phyloP scores from a whole-genome alignment of 1,284 basidiomycete species.

The Marasmius fiardii region DNA sequence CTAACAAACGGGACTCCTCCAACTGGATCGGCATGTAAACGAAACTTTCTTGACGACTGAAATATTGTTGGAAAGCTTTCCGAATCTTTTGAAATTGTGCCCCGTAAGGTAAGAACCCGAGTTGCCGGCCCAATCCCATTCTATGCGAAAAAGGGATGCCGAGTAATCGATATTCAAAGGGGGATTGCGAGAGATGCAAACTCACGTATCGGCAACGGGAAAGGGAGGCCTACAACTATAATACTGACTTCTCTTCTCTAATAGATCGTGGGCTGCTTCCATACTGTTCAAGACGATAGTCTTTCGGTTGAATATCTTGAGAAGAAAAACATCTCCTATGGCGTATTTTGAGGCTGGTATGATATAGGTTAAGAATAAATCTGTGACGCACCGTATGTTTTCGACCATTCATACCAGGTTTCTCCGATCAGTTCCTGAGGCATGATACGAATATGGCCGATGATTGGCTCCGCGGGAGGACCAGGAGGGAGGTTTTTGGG shows the following conservation, averaged over 20 bases:
- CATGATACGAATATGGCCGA: conserved; percentile 15
- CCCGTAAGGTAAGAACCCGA: conserved; percentile 19
- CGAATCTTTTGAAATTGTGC: conserved; percentile 18
- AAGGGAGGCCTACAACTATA: conserved; percentile 14
- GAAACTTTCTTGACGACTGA: conserved; percentile 14
- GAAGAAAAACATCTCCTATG: conserved; percentile 15
- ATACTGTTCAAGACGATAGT: conserved; percentile 13
- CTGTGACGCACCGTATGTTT: conserved; percentile 15
- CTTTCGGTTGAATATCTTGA: conserved; percentile 6
- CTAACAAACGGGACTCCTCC: conserved; percentile 14
- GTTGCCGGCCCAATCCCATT: conserved; percentile 18
- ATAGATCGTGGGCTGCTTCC: conserved; percentile 12
- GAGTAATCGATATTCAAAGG: background rate
- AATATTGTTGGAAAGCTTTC: conserved; percentile 17
- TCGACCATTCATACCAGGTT: conserved; percentile 16
- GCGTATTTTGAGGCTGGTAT: background rate
- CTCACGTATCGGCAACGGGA: conserved; percentile 11
- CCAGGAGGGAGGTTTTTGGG: conserved; percentile 13
- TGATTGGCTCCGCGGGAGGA: conserved; percentile 15
- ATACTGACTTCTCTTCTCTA: conserved; percentile 15
- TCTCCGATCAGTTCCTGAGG: conserved; percentile 11
- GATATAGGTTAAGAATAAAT: background rate
- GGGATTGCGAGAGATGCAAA: background rate
- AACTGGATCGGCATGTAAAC: conserved; percentile 16
- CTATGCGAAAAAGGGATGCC: conserved; percentile 9